Evolutionary conservation across 164 flowering plant species (phyloP), one percentile per base, ranked within the genome.

Genomic region (Vitis cinerea): DNA sequence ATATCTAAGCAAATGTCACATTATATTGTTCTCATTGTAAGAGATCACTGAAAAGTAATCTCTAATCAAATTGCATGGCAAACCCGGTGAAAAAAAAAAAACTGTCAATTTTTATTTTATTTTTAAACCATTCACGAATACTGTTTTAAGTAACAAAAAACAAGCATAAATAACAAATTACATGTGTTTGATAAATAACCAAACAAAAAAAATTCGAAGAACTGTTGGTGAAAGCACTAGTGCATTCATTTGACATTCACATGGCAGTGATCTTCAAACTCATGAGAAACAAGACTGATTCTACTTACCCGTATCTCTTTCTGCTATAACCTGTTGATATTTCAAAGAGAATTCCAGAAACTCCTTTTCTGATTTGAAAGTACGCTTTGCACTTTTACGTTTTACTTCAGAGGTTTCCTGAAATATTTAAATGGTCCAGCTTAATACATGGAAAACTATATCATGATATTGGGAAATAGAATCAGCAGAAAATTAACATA

Each of bases 321-420:
- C 99, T 47, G 92, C 85, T 71, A 88, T 71, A 80, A 90, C 91
- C 83, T 95, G 92, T 72, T 92, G 97, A 83, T 90, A 91, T 75
- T 84, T 91, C 81, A 93, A 83, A 64, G 93, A 85, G 77, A 92
- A 88, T 81, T 92, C 97, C 51, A 95, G 75, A 63, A 90, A 84
- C 77, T 95, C 99, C 77, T 86, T 89, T 68, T 92, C 98, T 37
- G 92, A 79, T 80, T 86, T 90, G 23, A 83, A 79, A 57, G 82
- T 74, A 30, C 92, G 93, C 72, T 88, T 95, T 27, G 74, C 75
- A 81, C 52, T 87, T 82, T 89, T 95, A 19, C 88, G 89, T 81
- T 91, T 92, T 49, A 78, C 82, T 76, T 89, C 99, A 70, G 87
- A 65, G 29, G 77, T 61, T 72, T 88, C 97, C 99, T 92, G 78